phyloP scores from a whole-genome alignment of 768 basidiomycete genomes.

The Myochromella boudieri region DNA sequence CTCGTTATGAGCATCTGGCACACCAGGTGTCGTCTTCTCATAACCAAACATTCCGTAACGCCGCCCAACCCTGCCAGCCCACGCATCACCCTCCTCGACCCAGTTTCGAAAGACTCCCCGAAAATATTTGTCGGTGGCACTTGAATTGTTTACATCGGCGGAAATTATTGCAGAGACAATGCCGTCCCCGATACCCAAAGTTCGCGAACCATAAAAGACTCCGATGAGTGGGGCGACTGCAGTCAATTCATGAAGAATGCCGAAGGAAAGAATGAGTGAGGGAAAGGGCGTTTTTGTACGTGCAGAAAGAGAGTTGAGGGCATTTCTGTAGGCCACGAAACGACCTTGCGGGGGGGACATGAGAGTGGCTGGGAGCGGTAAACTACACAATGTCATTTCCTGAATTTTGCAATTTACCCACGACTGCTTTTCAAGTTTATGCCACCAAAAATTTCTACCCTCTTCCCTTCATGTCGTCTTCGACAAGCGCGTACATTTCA shows the following conservation, averaged over 20 bases:
- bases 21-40: constrained; percentile 45
- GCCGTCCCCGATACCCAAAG: constrained; percentile 67
- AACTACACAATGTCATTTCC: not conserved
- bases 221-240: constrained; percentile 75
- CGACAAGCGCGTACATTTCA: constrained; percentile 7
- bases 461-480: not conserved
- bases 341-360: constrained; percentile 22
- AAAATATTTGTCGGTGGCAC: constrained; percentile 21
- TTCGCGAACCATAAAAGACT: constrained; percentile 68
- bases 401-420: constrained; percentile 18
- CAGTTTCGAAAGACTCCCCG: constrained; percentile 48
- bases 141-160: constrained; percentile 14
- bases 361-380: not conserved
- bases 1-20: constrained; percentile 23
- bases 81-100: constrained; percentile 76
- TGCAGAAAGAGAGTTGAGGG: constrained; percentile 58
- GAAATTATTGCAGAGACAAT: constrained; percentile 45
- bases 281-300: constrained; percentile 76
- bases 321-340: constrained; percentile 49
- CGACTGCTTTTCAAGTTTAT: constrained; percentile 9
- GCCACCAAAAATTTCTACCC: not conserved
- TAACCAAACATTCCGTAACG: constrained; percentile 84
- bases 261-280: constrained; percentile 77
- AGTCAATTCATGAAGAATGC: constrained; percentile 82
- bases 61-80: constrained; percentile 68